Evolutionary conservation across 768 basidiomycete genomes (phyloP).

Genomic region (Daedalea quercina): DNA sequence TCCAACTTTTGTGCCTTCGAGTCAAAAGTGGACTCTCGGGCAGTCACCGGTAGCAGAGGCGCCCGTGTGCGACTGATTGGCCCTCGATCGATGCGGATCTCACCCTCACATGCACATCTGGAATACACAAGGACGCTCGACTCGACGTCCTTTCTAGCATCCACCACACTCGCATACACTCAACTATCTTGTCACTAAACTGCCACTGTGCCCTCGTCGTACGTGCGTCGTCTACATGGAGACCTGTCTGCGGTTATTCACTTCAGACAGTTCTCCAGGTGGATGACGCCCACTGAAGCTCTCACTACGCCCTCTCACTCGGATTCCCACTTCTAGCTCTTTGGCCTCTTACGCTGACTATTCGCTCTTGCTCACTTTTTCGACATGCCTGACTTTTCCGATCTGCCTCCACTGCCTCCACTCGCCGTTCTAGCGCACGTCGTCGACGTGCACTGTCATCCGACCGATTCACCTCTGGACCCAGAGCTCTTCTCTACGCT

Average conservation of each 20-base stretch:
- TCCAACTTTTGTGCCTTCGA: background rate
- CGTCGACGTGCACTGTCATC: conserved; percentile 89
- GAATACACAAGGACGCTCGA: too few relatives aligned
- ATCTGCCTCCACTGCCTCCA: background rate
- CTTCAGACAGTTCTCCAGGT: background rate
- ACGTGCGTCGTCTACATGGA: background rate
- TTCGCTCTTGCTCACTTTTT: too few relatives aligned
- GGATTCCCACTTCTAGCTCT: too few relatives aligned
- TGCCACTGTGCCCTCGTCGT: background rate
- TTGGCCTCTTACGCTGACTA: too few relatives aligned
- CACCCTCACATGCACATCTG: too few relatives aligned
- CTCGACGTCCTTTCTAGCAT: too few relatives aligned
- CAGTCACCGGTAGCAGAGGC: background rate
- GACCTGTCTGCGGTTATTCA: background rate
- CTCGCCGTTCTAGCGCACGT: conserved; percentile 54
- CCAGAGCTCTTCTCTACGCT: conserved; percentile 46
- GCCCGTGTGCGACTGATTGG: background rate
- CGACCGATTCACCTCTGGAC: conserved; percentile 64
- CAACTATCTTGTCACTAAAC: too few relatives aligned
- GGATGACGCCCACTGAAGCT: too few relatives aligned
- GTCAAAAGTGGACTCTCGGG: background rate
- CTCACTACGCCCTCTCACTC: too few relatives aligned
- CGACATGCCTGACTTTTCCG: background rate
- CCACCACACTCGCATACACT: too few relatives aligned
- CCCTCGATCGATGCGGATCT: too few relatives aligned